Conservation (phyloP, 208 protist genomes). For the Trypanosoma vivax region DNA sequence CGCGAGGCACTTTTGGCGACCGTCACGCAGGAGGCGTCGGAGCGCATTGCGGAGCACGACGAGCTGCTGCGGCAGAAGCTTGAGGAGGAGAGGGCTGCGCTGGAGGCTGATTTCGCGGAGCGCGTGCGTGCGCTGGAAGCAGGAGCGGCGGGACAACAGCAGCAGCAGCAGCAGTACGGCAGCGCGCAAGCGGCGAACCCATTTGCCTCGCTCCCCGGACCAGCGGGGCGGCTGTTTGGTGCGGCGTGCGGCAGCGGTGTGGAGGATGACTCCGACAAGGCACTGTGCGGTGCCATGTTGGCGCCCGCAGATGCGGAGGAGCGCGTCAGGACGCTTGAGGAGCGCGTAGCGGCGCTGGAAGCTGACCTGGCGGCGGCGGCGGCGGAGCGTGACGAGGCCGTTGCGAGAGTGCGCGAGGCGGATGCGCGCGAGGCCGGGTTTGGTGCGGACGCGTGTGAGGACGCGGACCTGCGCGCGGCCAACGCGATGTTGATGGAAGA, state of each 20-base stretch:
- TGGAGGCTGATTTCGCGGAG: background rate
- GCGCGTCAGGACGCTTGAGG: conserved; percentile 7
- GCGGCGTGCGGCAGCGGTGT: too few relatives aligned
- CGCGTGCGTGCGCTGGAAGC: background rate
- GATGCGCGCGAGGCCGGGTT: conserved; percentile 14
- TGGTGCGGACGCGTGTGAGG: background rate
- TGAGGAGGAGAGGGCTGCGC: background rate
- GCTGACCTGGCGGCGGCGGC: conserved; percentile 37
- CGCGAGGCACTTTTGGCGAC: background rate
- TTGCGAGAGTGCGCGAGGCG: too few relatives aligned
- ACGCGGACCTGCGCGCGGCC: background rate
- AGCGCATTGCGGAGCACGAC: conserved; percentile 3
- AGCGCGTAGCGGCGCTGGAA: conserved; percentile 52
- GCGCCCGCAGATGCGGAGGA: too few relatives aligned
- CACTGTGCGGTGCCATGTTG: too few relatives aligned
- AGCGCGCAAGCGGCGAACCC: too few relatives aligned
- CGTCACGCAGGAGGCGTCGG: background rate
- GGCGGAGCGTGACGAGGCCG: conserved; percentile 39
- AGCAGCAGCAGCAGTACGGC: too few relatives aligned
- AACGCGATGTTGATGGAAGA: conserved; percentile 2
- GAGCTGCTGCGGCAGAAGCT: conserved; percentile 1
- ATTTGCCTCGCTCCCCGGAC: too few relatives aligned
- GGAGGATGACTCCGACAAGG: too few relatives aligned
- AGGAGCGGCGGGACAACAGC: too few relatives aligned
- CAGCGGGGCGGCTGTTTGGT: too few relatives aligned